Base-by-base conservation (phyloP, 768 basidiomycete species). In the Boletus huronensis region DNA sequence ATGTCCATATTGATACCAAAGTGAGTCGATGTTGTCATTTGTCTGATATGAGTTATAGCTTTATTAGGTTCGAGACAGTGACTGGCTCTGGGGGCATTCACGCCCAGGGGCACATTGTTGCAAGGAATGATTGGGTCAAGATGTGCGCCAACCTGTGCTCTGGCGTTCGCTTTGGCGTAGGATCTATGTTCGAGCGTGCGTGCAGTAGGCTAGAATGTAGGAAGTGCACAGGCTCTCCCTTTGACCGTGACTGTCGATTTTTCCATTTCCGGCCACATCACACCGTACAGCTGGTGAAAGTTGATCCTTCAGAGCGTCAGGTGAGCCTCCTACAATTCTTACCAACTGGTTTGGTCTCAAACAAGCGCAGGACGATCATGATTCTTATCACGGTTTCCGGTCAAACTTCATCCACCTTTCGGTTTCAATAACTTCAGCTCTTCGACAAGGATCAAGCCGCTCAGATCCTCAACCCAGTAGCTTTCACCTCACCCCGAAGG, bases 381-480 rank as follows among this genome's bases (percentile, higher is more conserved):
- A 98, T 70, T 93, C 93, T 0, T 96, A 83, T 71, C 81, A 82
- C 54, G 89, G 83, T 8, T 97, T 98, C 70, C 87, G 95, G 34
- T 96, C 93, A 6, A 88, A 98, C 71, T 95, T 92, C 67, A 86
- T 98, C 44, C 95, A 98, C 69, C 79, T 95, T 51, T 93, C 93
- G 0, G 79, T 93, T 38, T 97, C 95, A 2, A 74, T 97, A 60
- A 81, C 82, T 25, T 88, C 89, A 2, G 85, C 85, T 7, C 74
- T 83, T 72, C 66, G 58, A 35, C 59, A 68, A 38, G 70, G 64
- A 42, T 50, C 51, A 34, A 35, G 44, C 13, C 25, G 46, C 29
- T 40, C 49, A 17, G 68, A 61, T 58, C 58, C 57, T 8, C 59
- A 71, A 34, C 74, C 81, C 32, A 95, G 86, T 72, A 90, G 81